phyloP scores from a whole-genome alignment of 2,329 filamentous ascomycete species.

The Botrytis porri region DNA sequence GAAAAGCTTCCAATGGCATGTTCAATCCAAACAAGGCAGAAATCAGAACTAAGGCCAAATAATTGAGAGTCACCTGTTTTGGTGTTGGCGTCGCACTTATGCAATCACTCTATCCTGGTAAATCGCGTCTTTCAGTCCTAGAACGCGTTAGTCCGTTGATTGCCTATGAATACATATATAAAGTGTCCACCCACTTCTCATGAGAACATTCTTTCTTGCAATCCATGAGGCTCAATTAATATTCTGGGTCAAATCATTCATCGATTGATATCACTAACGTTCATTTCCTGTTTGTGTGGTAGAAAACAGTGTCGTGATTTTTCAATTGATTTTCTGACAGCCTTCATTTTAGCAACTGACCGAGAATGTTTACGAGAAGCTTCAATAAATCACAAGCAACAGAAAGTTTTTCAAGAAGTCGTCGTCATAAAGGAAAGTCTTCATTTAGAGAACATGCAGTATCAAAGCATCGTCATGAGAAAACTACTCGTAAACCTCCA shows the following conservation, averaged over 20 bases:
- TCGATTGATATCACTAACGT: neutral
- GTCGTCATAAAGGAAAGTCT: conserved; percentile 31
- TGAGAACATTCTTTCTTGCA: neutral
- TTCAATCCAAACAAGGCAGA: conserved; percentile 9
- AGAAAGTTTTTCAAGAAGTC: conserved; percentile 37
- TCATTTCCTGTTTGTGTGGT: neutral
- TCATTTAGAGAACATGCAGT: conserved; percentile 40
- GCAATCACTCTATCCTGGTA: neutral
- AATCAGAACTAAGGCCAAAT: neutral
- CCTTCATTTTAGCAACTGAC: conserved; percentile 8
- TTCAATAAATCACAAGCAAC: conserved; percentile 33
- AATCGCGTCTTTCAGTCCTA: conserved; percentile 5
- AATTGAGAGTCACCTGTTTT: conserved; percentile 13
- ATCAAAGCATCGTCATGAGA: conserved; percentile 37
- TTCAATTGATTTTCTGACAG: neutral
- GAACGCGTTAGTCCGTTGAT: conserved; percentile 14
- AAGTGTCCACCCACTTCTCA: conserved; percentile 5
- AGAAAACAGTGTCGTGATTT: conserved; percentile 7
- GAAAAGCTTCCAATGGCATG: neutral
- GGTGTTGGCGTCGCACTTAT: conserved; percentile 11
- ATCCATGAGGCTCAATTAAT: conserved; percentile 8
- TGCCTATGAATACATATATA: conserved; percentile 12
- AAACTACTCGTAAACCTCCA: conserved; percentile 31
- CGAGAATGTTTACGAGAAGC: conserved; percentile 35
- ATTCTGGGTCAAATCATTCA: neutral